Conservation (phyloP, 345 rosid species). For the Citrus sp. region DNA sequence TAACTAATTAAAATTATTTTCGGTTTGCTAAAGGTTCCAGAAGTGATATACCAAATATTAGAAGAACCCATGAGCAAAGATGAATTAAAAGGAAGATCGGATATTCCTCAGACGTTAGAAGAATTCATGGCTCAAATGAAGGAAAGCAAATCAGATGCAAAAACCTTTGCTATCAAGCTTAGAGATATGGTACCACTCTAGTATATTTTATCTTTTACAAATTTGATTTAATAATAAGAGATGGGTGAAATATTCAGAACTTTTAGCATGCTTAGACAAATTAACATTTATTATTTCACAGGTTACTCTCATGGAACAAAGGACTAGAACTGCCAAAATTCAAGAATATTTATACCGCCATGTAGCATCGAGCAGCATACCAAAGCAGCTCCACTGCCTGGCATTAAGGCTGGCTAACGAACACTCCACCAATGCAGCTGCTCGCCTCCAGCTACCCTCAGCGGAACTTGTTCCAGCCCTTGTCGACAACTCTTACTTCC, state of each 20-base stretch:
- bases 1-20: constrained; percentile 2
- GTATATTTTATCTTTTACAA: background rate
- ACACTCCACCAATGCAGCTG: constrained; percentile 87
- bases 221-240: background rate
- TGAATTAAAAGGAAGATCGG: constrained; percentile 65
- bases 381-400: constrained; percentile 88
- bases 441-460: constrained; percentile 88
- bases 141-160: constrained; percentile 58
- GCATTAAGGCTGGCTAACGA: constrained; percentile 79
- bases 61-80: constrained; percentile 58
- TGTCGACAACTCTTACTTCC: constrained; percentile 76
- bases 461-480: constrained; percentile 83
- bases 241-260: background rate
- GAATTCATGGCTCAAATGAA: constrained; percentile 74
- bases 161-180: constrained; percentile 78
- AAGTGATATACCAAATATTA: constrained; percentile 68
- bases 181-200: constrained; percentile 66
- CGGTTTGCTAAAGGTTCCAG: constrained; percentile 61
- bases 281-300: constrained; percentile 5
- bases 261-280: background rate
- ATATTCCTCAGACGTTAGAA: constrained; percentile 75
- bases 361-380: constrained; percentile 93
- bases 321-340: constrained; percentile 90
- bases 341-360: constrained; percentile 91
- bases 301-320: constrained; percentile 76